phyloP scores from a whole-genome alignment of 148 eudicot species.

The Rhododendron williamsianum region DNA sequence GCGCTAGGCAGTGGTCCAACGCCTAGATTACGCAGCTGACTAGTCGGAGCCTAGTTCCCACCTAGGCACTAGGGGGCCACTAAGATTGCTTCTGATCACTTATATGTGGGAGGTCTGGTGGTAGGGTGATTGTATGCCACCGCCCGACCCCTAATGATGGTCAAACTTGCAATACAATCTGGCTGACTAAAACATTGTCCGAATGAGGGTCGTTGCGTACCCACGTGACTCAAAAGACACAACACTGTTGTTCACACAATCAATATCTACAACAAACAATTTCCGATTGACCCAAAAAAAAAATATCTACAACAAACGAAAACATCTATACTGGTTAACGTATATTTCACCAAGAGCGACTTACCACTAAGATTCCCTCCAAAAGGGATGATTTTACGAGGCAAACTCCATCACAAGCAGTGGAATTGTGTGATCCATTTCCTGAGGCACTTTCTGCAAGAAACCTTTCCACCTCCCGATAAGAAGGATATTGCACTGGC shows the following conservation, averaged over 20 bases:
- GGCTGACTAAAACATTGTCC: neutral
- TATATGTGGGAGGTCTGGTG: neutral
- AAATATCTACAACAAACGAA: neutral
- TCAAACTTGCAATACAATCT: neutral
- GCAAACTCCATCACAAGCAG: slow-evolving; percentile 79
- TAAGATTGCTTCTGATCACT: neutral
- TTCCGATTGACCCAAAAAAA: too few relatives aligned
- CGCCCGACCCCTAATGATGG: neutral
- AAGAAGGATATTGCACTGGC: slow-evolving; percentile 42
- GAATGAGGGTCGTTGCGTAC: neutral
- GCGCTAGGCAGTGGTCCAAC: neutral
- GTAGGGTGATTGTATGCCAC: neutral
- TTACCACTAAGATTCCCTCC: slow-evolving; percentile 83
- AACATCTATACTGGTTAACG: neutral
- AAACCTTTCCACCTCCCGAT: slow-evolving; percentile 56
- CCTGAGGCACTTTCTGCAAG: slow-evolving; percentile 62
- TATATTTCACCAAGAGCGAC: slow-evolving; percentile 15
- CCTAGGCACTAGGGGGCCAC: too few relatives aligned
- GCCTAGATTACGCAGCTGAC: too few relatives aligned
- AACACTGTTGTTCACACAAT: neutral
- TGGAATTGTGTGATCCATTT: slow-evolving; percentile 45
- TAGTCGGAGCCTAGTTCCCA: too few relatives aligned
- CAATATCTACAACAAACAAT: neutral
- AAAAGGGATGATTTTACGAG: slow-evolving; percentile 69
- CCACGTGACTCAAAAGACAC: neutral